Conservation (phyloP, 495 filamentous ascomycete species). For the Tirmania nivea region DNA sequence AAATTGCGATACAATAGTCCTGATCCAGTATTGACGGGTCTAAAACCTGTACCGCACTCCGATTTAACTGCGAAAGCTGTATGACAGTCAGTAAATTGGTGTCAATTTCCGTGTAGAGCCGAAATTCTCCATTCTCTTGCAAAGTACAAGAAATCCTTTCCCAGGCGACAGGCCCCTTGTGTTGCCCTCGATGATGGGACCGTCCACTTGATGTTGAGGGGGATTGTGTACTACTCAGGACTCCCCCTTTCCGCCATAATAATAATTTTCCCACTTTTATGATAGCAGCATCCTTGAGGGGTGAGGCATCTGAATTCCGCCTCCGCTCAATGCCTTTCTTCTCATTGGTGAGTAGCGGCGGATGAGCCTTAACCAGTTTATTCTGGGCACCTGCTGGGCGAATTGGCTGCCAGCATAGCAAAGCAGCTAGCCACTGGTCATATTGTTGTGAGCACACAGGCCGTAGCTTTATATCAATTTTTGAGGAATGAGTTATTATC, state of each 20-base stretch:
- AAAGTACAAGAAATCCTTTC: conserved; percentile 76
- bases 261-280: conserved; percentile 95
- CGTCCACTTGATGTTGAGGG: conserved; percentile 31
- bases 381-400: conserved; percentile 52
- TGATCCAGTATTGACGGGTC: conserved; percentile 83
- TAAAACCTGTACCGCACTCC: conserved; percentile 73
- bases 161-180: conserved; percentile 40
- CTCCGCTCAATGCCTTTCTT: conserved; percentile 25
- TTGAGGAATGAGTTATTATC: conserved; percentile 47
- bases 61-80: conserved; percentile 70
- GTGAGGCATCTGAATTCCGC: conserved; percentile 38
- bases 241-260: conserved; percentile 55
- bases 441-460: conserved; percentile 55
- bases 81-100: conserved; percentile 57
- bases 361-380: conserved; percentile 42
- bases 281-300: conserved; percentile 59
- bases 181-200: conserved; percentile 28
- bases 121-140: conserved; percentile 87
- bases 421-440: conserved; percentile 77
- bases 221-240: conserved; percentile 14
- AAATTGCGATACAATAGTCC: conserved; percentile 87
- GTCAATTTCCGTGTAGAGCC: conserved; percentile 66
- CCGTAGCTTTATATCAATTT: conserved; percentile 48
- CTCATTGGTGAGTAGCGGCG: not conserved
- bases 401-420: conserved; percentile 86